A percentile compares a stretch with the other conserved stretches of the same genome.
Evolutionary conservation across 148 eudicot species (phyloP).

Genomic region (Amaranthus cruentus): DNA sequence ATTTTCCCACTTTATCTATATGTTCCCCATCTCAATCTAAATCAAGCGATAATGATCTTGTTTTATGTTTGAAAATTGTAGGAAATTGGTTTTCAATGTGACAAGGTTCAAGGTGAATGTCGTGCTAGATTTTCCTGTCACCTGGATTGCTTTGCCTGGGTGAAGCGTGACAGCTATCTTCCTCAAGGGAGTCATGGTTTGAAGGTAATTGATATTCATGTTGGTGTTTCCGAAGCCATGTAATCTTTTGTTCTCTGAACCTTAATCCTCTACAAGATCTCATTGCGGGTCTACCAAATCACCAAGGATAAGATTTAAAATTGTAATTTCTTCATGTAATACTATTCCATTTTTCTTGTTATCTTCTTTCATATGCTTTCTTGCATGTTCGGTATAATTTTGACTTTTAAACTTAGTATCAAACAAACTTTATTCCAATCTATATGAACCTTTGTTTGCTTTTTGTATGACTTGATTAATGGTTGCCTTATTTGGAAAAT

Average conservation of each 20-base stretch:
- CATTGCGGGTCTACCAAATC: background rate
- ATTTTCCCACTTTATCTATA: background rate
- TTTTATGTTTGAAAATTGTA: conserved; percentile 29
- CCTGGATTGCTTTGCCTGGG: conserved; percentile 99
- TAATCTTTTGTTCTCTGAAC: background rate
- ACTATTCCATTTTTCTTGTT: background rate
- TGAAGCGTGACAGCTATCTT: conserved; percentile 99
- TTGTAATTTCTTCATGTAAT: background rate
- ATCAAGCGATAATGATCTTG: conserved; percentile 3
- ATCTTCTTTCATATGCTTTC: too few species aligned
- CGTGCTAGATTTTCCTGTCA: conserved; percentile 99
- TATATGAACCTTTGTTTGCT: too few species aligned
- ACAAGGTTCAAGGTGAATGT: conserved; percentile 95
- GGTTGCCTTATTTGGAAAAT: too few species aligned
- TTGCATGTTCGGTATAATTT: too few species aligned
- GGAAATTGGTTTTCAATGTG: conserved; percentile 95
- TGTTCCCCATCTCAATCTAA: background rate
- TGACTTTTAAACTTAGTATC: too few species aligned
- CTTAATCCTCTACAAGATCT: background rate
- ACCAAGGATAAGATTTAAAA: background rate
- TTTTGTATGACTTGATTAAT: too few species aligned
- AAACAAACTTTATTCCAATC: too few species aligned
- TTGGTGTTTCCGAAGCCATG: background rate
- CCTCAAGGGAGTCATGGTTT: conserved; percentile 99
- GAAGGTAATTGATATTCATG: conserved; percentile 48